A percentile compares a stretch with the other conserved stretches of the same genome.
Evolutionary conservation across 2,329 filamentous ascomycete genomes (phyloP).

Genomic region (Pyrenophora graminea): DNA sequence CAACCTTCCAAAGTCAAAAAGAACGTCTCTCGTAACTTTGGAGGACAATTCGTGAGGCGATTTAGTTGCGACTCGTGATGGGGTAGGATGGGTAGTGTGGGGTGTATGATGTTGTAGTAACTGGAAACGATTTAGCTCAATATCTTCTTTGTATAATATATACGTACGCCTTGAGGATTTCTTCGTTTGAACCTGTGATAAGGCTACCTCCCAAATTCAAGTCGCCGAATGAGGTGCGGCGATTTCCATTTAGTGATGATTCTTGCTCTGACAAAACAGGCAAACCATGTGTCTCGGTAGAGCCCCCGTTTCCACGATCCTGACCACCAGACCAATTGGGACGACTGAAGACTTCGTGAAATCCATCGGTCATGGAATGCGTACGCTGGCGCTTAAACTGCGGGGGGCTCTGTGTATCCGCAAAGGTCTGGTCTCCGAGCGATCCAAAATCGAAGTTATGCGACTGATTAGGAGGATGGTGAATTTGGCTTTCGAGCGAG

Average conservation of each 20-base stretch:
- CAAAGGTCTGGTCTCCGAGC: conserved; percentile 37
- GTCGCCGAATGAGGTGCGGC: conserved; percentile 43
- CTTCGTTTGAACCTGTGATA: conserved; percentile 43
- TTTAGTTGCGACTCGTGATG: conserved; percentile 40
- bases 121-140: conserved; percentile 30
- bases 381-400: conserved; percentile 45
- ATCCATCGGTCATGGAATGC: conserved; percentile 45
- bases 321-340: conserved; percentile 40
- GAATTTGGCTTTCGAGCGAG: conserved; percentile 45
- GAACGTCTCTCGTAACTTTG: conserved; percentile 44
- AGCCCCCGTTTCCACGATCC: conserved; percentile 40
- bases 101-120: conserved; percentile 45
- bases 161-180: conserved; percentile 41
- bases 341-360: conserved; percentile 39
- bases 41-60: conserved; percentile 41
- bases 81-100: conserved; percentile 41
- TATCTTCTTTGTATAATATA: too few species aligned
- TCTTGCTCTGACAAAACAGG: conserved; percentile 36
- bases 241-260: conserved; percentile 37
- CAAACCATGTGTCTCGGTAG: conserved; percentile 22
- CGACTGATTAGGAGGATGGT: conserved; percentile 31
- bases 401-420: conserved; percentile 35
- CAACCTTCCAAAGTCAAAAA: conserved; percentile 42
- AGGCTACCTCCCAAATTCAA: conserved; percentile 41
- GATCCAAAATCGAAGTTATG: conserved; percentile 38